phyloP scores from a whole-genome alignment of 2,329 filamentous ascomycete genomes.

The Dothistroma septosporum region DNA sequence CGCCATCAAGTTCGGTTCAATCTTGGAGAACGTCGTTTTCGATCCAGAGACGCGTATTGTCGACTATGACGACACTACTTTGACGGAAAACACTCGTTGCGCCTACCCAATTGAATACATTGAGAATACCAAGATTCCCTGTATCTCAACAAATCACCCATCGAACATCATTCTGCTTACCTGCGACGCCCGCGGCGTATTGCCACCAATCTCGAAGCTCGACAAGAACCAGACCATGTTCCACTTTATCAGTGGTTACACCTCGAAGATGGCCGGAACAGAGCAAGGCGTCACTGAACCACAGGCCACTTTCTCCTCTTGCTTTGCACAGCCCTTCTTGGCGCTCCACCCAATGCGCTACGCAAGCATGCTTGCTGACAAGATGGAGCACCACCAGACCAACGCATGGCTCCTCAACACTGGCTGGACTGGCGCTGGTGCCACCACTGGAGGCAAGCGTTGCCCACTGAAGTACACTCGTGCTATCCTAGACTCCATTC shows the following conservation, averaged over 20 bases:
- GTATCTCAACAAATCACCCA: slow-evolving; percentile 79
- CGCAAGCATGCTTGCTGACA: slow-evolving; percentile 95
- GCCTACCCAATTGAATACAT: slow-evolving; percentile 99
- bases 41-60: slow-evolving; percentile 83
- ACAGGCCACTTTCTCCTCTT: slow-evolving; percentile 97
- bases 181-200: slow-evolving; percentile 93
- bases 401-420: slow-evolving; percentile 99
- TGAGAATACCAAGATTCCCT: slow-evolving; percentile 96
- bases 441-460: slow-evolving; percentile 82
- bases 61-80: slow-evolving; percentile 89
- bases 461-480: slow-evolving; percentile 98
- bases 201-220: slow-evolving; percentile 97
- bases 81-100: slow-evolving; percentile 97
- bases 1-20: slow-evolving; percentile 93
- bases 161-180: slow-evolving; percentile 97
- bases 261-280: slow-evolving; percentile 99
- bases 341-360: slow-evolving; percentile 99
- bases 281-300: slow-evolving; percentile 96
- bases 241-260: slow-evolving; percentile 99
- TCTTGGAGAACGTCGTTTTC: slow-evolving; percentile 98
- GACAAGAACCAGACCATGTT: slow-evolving; percentile 96
- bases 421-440: slow-evolving; percentile 91
- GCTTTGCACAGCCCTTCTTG: slow-evolving; percentile 98
- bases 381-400: slow-evolving; percentile 91
- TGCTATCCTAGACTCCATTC: slow-evolving; percentile 95